Evolutionary conservation across 768 basidiomycete genomes (phyloP).

Genomic region (Russula abietina): DNA sequence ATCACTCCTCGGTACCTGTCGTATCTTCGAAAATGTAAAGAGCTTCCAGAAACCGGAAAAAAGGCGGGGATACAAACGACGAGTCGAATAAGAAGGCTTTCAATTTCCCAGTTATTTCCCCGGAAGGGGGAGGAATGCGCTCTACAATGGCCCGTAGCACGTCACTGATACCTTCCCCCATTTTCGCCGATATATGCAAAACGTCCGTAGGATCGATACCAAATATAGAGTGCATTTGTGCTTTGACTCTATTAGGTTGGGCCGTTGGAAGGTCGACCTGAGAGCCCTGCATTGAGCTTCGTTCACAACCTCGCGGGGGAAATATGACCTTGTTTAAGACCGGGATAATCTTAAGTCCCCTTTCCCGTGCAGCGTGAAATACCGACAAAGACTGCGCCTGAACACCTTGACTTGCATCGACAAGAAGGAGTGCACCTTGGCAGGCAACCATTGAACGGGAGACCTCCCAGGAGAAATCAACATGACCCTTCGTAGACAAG

Average conservation of each 20-base stretch:
- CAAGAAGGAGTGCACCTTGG: constrained; percentile 79
- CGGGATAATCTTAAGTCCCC: constrained; percentile 77
- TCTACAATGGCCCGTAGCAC: constrained; percentile 78
- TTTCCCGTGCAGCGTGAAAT: constrained; percentile 80
- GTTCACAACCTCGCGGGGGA: neutral
- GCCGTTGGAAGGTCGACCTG: constrained; percentile 92
- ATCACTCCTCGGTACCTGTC: constrained; percentile 96
- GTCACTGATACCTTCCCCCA: constrained; percentile 72
- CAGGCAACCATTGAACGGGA: constrained; percentile 88
- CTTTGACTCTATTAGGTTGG: constrained; percentile 70
- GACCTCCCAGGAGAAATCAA: constrained; percentile 97
- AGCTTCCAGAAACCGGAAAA: constrained; percentile 12
- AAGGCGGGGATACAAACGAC: constrained; percentile 45
- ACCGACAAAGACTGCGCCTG: constrained; percentile 98
- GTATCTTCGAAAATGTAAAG: constrained; percentile 48
- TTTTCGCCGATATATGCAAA: constrained; percentile 86
- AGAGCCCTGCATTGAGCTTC: neutral
- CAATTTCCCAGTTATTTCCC: constrained; percentile 46
- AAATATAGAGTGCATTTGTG: constrained; percentile 78
- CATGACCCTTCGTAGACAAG: constrained; percentile 62
- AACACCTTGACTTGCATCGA: constrained; percentile 96
- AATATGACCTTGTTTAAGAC: constrained; percentile 79
- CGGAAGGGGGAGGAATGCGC: constrained; percentile 76
- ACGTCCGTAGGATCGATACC: constrained; percentile 71
- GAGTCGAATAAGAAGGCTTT: constrained; percentile 93